Base-by-base conservation (phyloP, 1,139 yeast species). In the Taphrina pruni region DNA sequence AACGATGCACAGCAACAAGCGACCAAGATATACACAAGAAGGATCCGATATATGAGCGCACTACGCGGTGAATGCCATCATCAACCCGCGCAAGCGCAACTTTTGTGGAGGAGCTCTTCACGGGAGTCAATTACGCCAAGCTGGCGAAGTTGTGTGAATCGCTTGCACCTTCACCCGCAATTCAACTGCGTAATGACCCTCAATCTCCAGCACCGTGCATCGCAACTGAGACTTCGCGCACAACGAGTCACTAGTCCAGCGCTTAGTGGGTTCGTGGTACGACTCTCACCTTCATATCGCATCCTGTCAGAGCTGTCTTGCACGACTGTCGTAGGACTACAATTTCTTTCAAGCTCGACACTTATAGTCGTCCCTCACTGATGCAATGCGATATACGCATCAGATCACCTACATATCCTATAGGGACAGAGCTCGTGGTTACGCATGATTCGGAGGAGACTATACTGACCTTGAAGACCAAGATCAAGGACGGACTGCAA, bases 401-500 rank as follows among this genome's bases (percentile, higher is more conserved):
- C 55, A 64, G 56, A 55, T 54, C 61, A 20, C 67, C 67, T 7
- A 64, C 67, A 8, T 64, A 64, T 55, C 67, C 61, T 17, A n/a
- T 64, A 12, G n/a, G 20, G 41, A 41, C 60, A 12, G 61, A 64
- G n/a, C 55, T 64, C 2, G 45, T 57, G 20, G 45, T 93, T 77
- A 97, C 93, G 87, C 98, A 93, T 20, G 58, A 54, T 50, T 91
- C 98, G 77, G 91, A 97, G 79, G 98, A 93, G 90, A 91, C 98
- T 78, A 91, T 94, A 82, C 97, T 92, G 89, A 91, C 91, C 83
- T 97, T 94, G 89, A 94, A 94, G 88, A 86, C 97, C 84, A 92
- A 93, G 90, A 93, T 94, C 84, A 97, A 92, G 87, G 98, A 20
- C 26, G 56, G 46, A 6, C 55, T 64, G 55, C 39, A 92, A 88